Percentiles rank a stretch among this genome's conserved stretches.
phyloP scores from a whole-genome alignment of 345 rosid genomes.

The Eucalyptus marginata region DNA sequence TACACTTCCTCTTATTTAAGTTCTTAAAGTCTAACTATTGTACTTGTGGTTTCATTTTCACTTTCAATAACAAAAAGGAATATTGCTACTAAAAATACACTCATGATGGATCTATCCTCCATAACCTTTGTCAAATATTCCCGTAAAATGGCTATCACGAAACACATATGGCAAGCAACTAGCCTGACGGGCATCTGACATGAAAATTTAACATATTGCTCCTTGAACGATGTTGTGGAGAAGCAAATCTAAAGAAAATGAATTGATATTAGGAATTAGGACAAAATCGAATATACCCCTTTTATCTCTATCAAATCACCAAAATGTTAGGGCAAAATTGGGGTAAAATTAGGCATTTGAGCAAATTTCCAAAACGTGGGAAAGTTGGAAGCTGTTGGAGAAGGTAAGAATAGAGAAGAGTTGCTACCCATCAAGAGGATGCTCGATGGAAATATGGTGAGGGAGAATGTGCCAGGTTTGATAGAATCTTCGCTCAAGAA shows the following conservation, averaged over 20 bases:
- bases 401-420: neutral
- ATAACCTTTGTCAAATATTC: neutral
- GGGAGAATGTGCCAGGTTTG: neutral
- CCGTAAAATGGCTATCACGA: neutral
- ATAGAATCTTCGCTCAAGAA: neutral
- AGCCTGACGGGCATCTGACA: fast-evolving
- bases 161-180: neutral
- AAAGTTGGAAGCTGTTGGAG: neutral
- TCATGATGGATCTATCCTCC: neutral
- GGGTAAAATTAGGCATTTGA: neutral
- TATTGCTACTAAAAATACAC: neutral
- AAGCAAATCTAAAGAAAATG: neutral
- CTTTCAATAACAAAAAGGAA: neutral
- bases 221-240: neutral
- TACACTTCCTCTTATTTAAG: neutral
- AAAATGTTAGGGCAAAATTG: neutral
- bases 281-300: neutral
- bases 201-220: neutral
- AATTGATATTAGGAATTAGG: neutral
- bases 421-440: neutral
- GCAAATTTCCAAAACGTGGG: neutral
- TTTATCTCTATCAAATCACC: neutral
- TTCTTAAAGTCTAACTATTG: neutral
- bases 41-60: neutral
- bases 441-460: neutral